These are phyloP conservation scores for Lavandula angustifolia DNA, from an alignment of 257 asterid genomes.

Conservation along the genomic window DNA sequence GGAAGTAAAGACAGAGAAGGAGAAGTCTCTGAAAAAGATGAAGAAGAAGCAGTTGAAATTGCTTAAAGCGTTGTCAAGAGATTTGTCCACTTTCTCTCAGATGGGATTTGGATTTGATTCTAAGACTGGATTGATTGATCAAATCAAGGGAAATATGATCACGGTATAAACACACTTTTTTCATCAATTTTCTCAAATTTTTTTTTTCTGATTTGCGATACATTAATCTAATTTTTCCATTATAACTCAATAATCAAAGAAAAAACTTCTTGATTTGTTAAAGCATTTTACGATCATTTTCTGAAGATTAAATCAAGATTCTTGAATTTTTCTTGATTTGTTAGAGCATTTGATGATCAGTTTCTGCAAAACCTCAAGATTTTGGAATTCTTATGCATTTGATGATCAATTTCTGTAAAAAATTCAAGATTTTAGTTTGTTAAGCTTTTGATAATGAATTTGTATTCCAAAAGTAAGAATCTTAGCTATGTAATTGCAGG, in stretches of 20 bases:
- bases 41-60: constrained; percentile 58
- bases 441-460: not conserved
- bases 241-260: too few relatives aligned
- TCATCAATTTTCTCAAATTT: not conserved
- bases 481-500: constrained; percentile 36
- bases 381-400: too few relatives aligned
- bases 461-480: too few relatives aligned
- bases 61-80: constrained; percentile 56
- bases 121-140: constrained; percentile 41
- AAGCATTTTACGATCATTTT: too few relatives aligned
- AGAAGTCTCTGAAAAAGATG: constrained; percentile 31
- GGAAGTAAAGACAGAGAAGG: constrained; percentile 29
- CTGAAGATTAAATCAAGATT: too few relatives aligned
- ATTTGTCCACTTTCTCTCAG: constrained; percentile 48
- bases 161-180: constrained; percentile 45
- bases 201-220: too few relatives aligned
- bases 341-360: too few relatives aligned
- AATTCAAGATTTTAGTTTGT: not conserved
- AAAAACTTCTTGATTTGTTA: too few relatives aligned
- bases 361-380: too few relatives aligned
- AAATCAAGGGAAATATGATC: constrained; percentile 47
- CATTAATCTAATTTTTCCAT: too few relatives aligned
- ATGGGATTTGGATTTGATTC: constrained; percentile 54
- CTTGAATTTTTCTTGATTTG: too few relatives aligned
- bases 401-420: too few relatives aligned